These are phyloP conservation scores for Didymosphaeria variabile DNA, from an alignment of 2,329 filamentous ascomycete genomes.

Conservation along the genomic window DNA sequence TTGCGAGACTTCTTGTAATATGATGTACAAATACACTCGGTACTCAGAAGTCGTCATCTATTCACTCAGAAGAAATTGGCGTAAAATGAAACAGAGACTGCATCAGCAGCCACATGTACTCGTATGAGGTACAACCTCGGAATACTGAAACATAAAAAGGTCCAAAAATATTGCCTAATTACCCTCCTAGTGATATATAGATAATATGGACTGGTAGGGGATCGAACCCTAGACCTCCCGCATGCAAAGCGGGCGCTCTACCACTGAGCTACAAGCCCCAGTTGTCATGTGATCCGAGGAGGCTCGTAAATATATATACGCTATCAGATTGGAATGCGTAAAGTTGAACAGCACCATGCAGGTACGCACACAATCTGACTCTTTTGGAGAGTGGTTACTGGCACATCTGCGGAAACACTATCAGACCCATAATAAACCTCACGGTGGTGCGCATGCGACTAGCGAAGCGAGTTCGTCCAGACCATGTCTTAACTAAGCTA, in stretches of 20 bases:
- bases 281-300: too few relatives aligned
- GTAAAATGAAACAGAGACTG: too few relatives aligned
- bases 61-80: too few relatives aligned
- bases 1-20: constrained; percentile 13
- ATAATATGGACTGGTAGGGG: constrained; percentile 6
- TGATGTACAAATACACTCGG: neutral
- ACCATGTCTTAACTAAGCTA: neutral
- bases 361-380: neutral
- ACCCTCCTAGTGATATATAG: too few relatives aligned
- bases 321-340: too few relatives aligned
- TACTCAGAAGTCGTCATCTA: too few relatives aligned
- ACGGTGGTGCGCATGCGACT: neutral
- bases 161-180: too few relatives aligned
- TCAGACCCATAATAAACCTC: neutral
- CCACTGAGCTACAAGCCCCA: constrained; percentile 10
- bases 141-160: too few relatives aligned
- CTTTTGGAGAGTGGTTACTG: neutral
- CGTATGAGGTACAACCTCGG: too few relatives aligned
- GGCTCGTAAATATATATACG: too few relatives aligned
- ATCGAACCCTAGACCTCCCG: constrained; percentile 15
- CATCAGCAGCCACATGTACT: too few relatives aligned
- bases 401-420: neutral
- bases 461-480: neutral
- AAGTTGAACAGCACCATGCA: too few relatives aligned
- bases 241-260: constrained; percentile 16